Percentiles rank a stretch among this genome's conserved stretches.
phyloP scores from a whole-genome alignment of 148 eudicot species.

The Rhododendron ovatum region DNA sequence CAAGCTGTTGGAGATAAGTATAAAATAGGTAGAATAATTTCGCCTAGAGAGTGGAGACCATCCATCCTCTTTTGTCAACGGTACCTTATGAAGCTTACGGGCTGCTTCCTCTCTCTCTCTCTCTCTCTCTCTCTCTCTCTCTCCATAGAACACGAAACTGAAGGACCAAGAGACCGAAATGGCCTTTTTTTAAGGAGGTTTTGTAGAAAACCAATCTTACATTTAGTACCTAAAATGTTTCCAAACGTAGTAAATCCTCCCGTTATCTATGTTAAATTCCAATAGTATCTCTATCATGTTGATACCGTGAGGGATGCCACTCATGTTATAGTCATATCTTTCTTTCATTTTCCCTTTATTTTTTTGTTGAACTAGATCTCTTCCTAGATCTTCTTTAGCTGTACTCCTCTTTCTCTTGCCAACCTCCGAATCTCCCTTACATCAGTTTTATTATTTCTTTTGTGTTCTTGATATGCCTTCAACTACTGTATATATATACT shows the following conservation, averaged over 20 bases:
- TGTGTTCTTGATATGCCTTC: constrained; percentile 34
- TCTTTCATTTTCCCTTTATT: constrained; percentile 4
- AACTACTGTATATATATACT: constrained; percentile 34
- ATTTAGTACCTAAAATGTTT: constrained; percentile 21
- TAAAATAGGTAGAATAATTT: constrained; percentile 34
- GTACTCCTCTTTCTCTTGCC: constrained; percentile 29
- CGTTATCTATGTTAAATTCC: constrained; percentile 31
- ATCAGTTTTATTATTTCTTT: constrained; percentile 32
- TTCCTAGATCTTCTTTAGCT: constrained; percentile 52
- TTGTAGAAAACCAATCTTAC: constrained; percentile 33
- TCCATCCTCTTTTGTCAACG: constrained; percentile 50
- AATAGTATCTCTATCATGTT: constrained; percentile 13
- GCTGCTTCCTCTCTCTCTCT: constrained; percentile 53
- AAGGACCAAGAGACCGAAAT: constrained; percentile 8
- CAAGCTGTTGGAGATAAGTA: constrained; percentile 47
- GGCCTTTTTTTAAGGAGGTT: constrained; percentile 26
- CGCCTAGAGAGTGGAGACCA: constrained; percentile 20
- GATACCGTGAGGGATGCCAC: constrained; percentile 7
- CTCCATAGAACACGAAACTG: constrained; percentile 19
- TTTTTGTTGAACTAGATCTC: constrained; percentile 41
- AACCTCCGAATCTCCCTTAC: constrained; percentile 29
- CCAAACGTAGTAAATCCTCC: constrained; percentile 23
- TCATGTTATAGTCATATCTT: constrained; percentile 8
- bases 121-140: constrained; percentile 17
- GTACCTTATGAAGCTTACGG: constrained; percentile 51